phyloP scores from a whole-genome alignment of 345 rosid species.

The Erucastrum elatum region DNA sequence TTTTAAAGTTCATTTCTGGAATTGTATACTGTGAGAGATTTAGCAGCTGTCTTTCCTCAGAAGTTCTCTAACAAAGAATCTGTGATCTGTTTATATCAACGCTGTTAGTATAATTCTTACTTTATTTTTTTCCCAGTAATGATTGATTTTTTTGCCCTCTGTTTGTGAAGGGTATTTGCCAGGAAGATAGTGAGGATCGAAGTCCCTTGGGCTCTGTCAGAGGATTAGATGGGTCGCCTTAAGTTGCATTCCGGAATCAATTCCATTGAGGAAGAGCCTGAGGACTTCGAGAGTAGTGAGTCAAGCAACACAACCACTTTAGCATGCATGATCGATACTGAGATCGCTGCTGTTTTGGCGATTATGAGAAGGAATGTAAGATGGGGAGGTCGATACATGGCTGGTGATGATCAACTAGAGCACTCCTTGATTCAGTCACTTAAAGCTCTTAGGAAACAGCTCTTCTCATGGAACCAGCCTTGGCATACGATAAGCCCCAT shows the following conservation, averaged over 20 bases:
- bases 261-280: conserved; percentile 93
- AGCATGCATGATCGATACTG: conserved; percentile 65
- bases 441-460: conserved; percentile 79
- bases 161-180: conserved; percentile 40
- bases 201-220: conserved; percentile 37
- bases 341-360: conserved; percentile 91
- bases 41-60: too few species aligned
- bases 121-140: not conserved
- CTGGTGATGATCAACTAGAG: conserved; percentile 94
- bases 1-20: not conserved
- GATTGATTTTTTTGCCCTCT: conserved; percentile 31
- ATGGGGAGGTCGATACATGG: conserved; percentile 93
- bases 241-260: conserved; percentile 90
- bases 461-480: conserved; percentile 83
- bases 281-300: conserved; percentile 61
- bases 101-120: not conserved
- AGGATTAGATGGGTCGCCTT: conserved; percentile 72
- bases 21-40: not conserved
- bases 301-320: conserved; percentile 53
- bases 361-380: conserved; percentile 98
- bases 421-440: conserved; percentile 87
- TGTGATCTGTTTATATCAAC: not conserved
- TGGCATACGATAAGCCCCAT: conserved; percentile 86
- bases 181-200: conserved; percentile 24
- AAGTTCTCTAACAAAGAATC: not conserved